A percentile compares a stretch with the other conserved stretches of the same genome.
Evolutionary conservation across 768 basidiomycete species (phyloP).

Genomic region (Grammothele lineata): DNA sequence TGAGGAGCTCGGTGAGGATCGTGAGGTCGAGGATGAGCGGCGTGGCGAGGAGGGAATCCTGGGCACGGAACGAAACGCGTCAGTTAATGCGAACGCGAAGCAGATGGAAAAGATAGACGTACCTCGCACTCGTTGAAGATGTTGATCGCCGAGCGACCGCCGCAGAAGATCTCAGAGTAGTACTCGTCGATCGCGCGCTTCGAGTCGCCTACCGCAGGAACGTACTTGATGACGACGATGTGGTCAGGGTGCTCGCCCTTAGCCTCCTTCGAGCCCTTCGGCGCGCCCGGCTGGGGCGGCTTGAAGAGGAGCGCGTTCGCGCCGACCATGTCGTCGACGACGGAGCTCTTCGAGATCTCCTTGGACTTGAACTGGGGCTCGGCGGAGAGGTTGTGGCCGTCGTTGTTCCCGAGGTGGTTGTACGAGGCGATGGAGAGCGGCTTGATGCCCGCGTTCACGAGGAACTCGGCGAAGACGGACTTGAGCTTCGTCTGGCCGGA

Average conservation of each 20-base stretch:
- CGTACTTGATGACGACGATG: constrained; percentile 94
- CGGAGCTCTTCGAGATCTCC: constrained; percentile 96
- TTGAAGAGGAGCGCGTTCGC: constrained; percentile 89
- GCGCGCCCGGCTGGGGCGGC: constrained; percentile 56
- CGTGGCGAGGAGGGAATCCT: constrained; percentile 94
- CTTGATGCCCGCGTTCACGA: constrained; percentile 98
- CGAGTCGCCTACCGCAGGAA: constrained; percentile 93
- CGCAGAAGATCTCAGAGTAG: constrained; percentile 97
- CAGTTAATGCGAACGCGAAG: constrained; percentile 6
- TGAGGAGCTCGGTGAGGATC: constrained; percentile 91
- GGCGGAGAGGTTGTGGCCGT: constrained; percentile 87
- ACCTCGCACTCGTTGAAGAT: constrained; percentile 98
- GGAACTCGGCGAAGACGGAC: constrained; percentile 94
- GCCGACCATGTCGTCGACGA: constrained; percentile 97
- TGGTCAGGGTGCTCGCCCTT: constrained; percentile 99
- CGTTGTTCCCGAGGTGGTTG: constrained; percentile 99
- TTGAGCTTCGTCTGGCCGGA: constrained; percentile 98
- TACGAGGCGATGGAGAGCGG: constrained; percentile 95
- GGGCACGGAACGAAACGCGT: constrained; percentile 13
- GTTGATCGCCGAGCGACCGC: constrained; percentile 90
- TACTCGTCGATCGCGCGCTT: constrained; percentile 99
- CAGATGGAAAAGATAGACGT: too few relatives aligned
- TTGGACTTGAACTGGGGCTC: constrained; percentile 96
- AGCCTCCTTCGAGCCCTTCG: constrained; percentile 44
- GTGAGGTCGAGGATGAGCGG: constrained; percentile 92